Evolutionary conservation across 768 basidiomycete genomes (phyloP).

Genomic region (Polyporus arcularius): DNA sequence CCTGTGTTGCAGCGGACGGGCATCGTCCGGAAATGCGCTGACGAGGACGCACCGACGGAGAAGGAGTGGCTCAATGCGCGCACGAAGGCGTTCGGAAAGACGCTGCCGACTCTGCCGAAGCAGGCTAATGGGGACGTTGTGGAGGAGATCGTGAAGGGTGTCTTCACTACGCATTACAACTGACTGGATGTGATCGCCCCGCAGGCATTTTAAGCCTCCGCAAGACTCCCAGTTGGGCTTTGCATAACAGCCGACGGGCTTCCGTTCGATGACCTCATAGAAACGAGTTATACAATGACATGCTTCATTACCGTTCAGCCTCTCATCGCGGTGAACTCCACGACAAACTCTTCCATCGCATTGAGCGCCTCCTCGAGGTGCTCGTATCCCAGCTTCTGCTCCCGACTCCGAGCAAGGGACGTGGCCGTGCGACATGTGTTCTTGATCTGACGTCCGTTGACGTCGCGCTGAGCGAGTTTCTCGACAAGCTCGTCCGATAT

Average conservation of each 20-base stretch:
- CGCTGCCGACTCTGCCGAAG: slow-evolving; percentile 22
- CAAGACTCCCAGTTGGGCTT: no score
- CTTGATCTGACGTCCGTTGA: slow-evolving; percentile 71
- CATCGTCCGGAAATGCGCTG: slow-evolving; percentile 26
- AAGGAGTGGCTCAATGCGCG: slow-evolving; percentile 35
- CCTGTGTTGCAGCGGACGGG: slow-evolving; percentile 36
- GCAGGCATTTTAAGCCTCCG: no score
- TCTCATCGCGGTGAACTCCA: slow-evolving; percentile 17
- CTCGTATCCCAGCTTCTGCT: slow-evolving; percentile 43
- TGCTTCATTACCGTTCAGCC: not conserved
- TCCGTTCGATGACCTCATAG: not conserved
- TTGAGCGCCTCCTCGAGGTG: slow-evolving; percentile 61
- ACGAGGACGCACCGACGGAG: slow-evolving; percentile 29
- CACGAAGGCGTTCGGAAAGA: slow-evolving; percentile 30
- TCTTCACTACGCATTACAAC: slow-evolving; percentile 59
- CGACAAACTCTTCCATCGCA: slow-evolving; percentile 52
- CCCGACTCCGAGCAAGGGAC: slow-evolving; percentile 52
- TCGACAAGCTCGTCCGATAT: slow-evolving; percentile 43
- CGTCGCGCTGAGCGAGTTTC: slow-evolving; percentile 47
- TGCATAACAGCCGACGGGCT: no score
- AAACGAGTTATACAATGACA: not conserved
- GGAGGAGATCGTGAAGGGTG: slow-evolving; percentile 57
- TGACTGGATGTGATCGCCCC: slow-evolving; percentile 21
- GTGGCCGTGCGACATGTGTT: slow-evolving; percentile 65
- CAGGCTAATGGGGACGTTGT: slow-evolving; percentile 45